Base-by-base conservation (phyloP, 768 basidiomycete genomes). In the Leccinum pellstonianum region DNA sequence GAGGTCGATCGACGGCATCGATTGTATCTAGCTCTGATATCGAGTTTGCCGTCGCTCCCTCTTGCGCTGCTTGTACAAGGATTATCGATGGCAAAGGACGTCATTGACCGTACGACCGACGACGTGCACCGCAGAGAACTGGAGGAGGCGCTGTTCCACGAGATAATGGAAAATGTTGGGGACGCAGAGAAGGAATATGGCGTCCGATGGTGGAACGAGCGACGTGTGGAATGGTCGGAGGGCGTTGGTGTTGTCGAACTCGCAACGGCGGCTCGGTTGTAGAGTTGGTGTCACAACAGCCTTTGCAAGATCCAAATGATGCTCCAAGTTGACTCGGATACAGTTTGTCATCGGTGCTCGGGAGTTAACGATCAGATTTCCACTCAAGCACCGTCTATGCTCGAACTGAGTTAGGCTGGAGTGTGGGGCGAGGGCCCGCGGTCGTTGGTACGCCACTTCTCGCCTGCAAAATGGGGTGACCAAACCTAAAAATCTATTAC, bases 201-300 rank as follows among this genome's bases (percentile, higher is more conserved):
- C 46, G 80, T 92, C 73, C 76, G 73, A 49, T 93, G 91, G 91
- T 93, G 91, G 91, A 80, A 84, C 68, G 78, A 81, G 57, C 74
- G 82, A 50, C 60, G 63, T 3, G 37, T 27, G 14, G 65, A 69
- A 33, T 75, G 73, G 74, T 61, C 62, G 5, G 11, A 43, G 41
- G 41, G n/a, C 10, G 41, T 43, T 43, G 41, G 41, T 1, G 27
- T 17, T 33, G 48, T 21, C 23, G 53, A 49, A 10, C 37, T 47
- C 25, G 52, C 52, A 14, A 19, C 23, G 1, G n/a, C 15, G 17
- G 19, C 67, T 19, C 62, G 66, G 27, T 47, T 64, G 60, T 70
- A 64, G 51, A 15, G 21, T 21, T 47, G 48, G 25, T 27, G 12
- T 49, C 48, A 4, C n/a, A 23, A 12, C 10, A n/a, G 1, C 9